Percentiles rank a stretch among this genome's conserved stretches.
These are phyloP conservation scores for Globisporangium yorkense DNA, from an alignment of 352 stramenopile genomes.

Conservation along the genomic window DNA sequence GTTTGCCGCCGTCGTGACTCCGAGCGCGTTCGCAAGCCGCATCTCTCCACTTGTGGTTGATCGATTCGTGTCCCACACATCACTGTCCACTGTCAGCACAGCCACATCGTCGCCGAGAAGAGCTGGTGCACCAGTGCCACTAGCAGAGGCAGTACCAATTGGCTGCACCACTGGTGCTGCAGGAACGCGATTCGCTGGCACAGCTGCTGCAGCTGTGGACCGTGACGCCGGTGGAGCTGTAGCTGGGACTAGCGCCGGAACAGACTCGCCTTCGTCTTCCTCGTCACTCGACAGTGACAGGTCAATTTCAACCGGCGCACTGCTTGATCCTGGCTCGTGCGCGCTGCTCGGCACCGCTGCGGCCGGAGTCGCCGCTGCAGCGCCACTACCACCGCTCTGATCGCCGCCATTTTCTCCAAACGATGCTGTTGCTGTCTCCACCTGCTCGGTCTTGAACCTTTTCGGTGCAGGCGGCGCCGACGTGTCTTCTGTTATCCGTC, in stretches of 20 bases:
- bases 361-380: slow-evolving; percentile 11
- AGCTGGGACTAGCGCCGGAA: neutral
- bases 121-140: slow-evolving; percentile 3
- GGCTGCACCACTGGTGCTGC: neutral
- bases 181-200: slow-evolving; percentile 7
- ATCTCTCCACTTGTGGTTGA: slow-evolving; percentile 18
- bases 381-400: neutral
- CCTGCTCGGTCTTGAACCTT: slow-evolving; percentile 47
- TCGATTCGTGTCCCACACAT: slow-evolving; percentile 48
- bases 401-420: neutral
- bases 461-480: slow-evolving; percentile 36
- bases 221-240: neutral
- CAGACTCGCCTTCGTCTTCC: slow-evolving; percentile 34
- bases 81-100: slow-evolving; percentile 59
- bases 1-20: neutral
- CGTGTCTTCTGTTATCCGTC: slow-evolving; percentile 43
- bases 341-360: slow-evolving; percentile 4
- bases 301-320: slow-evolving; percentile 65
- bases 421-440: slow-evolving; percentile 5
- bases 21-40: slow-evolving; percentile 13
- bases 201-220: neutral
- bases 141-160: slow-evolving; percentile 3
- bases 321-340: slow-evolving; percentile 19
- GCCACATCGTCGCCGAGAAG: slow-evolving; percentile 55
- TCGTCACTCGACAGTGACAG: slow-evolving; percentile 63